A percentile compares a stretch with the other conserved stretches of the same genome.
These are phyloP conservation scores for Beta lomatogona DNA, from an alignment of 179 eudicot species.

Conservation along the genomic window DNA sequence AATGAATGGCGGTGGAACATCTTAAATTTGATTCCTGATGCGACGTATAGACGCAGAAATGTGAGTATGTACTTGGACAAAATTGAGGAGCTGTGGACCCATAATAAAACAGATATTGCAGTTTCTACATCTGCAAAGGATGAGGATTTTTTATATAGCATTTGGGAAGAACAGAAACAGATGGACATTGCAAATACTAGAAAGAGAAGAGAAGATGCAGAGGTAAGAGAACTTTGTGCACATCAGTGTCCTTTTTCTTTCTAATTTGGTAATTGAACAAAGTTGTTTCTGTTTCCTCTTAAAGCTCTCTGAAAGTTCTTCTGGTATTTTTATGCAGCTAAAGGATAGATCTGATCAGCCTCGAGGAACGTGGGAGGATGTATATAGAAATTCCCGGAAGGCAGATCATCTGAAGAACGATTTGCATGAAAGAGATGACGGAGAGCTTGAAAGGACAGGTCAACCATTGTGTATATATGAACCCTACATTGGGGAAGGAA, in stretches of 20 bases:
- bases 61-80: slow-evolving; percentile 47
- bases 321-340: slow-evolving; percentile 52
- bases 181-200: slow-evolving; percentile 41
- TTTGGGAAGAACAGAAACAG: slow-evolving; percentile 80
- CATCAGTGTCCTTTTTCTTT: not conserved
- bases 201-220: slow-evolving; percentile 82
- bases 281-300: not conserved
- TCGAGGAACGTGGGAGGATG: slow-evolving; percentile 88
- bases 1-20: slow-evolving; percentile 70
- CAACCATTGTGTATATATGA: slow-evolving; percentile 90
- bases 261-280: not conserved
- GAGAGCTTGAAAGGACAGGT: slow-evolving; percentile 95
- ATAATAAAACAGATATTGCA: slow-evolving; percentile 34
- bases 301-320: not conserved
- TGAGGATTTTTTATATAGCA: slow-evolving; percentile 50
- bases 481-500: slow-evolving; percentile 85
- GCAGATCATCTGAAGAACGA: slow-evolving; percentile 67
- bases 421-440: slow-evolving; percentile 87
- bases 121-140: slow-evolving; percentile 33
- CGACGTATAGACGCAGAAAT: slow-evolving; percentile 34
- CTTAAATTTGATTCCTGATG: slow-evolving; percentile 45
- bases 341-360: slow-evolving; percentile 90
- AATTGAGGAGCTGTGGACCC: slow-evolving; percentile 44
- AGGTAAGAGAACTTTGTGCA: slow-evolving; percentile 43
- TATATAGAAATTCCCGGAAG: slow-evolving; percentile 73